These are phyloP conservation scores for Diaporthe capsici DNA, from an alignment of 2,329 filamentous ascomycete species.

Conservation along the genomic window DNA sequence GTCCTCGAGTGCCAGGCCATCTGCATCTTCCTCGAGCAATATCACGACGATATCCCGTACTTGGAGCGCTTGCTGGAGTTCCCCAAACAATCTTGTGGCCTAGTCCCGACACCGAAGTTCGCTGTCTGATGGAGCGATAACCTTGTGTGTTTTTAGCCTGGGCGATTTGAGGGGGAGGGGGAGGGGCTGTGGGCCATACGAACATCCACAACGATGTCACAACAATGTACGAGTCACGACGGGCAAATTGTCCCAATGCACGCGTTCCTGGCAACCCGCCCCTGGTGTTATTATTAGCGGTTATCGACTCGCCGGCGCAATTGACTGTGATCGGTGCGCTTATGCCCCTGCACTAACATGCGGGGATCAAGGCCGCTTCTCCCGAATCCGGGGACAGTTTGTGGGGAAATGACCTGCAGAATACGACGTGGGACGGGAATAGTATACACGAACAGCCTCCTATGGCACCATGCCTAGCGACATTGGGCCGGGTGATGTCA, in stretches of 20 bases:
- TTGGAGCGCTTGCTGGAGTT: slow-evolving; percentile 41
- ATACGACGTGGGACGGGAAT: slow-evolving; percentile 29
- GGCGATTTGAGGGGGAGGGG: background rate
- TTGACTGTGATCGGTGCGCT: slow-evolving; percentile 34
- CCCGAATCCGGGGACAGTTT: slow-evolving; percentile 23
- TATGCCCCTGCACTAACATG: slow-evolving; percentile 28
- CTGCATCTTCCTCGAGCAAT: slow-evolving; percentile 54
- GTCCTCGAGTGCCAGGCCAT: slow-evolving; percentile 65
- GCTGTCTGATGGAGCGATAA: background rate
- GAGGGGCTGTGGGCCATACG: background rate
- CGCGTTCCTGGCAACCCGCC: background rate
- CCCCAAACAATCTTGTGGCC: slow-evolving; percentile 40
- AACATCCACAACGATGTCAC: background rate
- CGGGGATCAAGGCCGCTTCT: slow-evolving; percentile 10
- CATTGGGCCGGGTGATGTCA: slow-evolving; percentile 5
- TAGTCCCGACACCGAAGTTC: slow-evolving; percentile 1
- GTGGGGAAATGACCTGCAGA: slow-evolving; percentile 18
- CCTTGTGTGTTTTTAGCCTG: background rate
- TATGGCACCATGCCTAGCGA: slow-evolving; percentile 24
- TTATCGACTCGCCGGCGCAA: slow-evolving; percentile 25
- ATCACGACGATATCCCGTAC: slow-evolving; percentile 40
- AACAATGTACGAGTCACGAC: slow-evolving; percentile 20
- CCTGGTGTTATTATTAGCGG: slow-evolving; percentile 6
- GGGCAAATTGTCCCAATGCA: background rate
- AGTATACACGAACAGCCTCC: background rate